These are phyloP conservation scores for Tylopilus sp. DNA, from an alignment of 768 basidiomycete genomes.

Conservation along the genomic window DNA sequence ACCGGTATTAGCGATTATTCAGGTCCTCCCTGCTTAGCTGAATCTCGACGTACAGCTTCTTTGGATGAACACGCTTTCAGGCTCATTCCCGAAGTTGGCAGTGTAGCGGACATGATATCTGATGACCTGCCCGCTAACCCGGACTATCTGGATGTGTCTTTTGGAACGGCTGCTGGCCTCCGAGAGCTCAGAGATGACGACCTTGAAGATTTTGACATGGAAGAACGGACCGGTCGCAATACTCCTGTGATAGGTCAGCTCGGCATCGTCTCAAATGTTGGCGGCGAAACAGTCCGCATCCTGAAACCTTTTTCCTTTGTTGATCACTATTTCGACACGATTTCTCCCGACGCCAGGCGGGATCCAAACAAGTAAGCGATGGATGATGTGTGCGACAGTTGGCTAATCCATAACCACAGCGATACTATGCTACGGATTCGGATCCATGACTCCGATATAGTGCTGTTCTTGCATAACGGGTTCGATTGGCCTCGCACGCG, in stretches of 20 bases:
- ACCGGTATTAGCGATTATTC: slow-evolving; percentile 24
- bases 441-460: slow-evolving; percentile 58
- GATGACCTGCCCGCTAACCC: slow-evolving; percentile 90
- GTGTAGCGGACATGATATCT: slow-evolving; percentile 80
- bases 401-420: slow-evolving; percentile 33
- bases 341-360: slow-evolving; percentile 53
- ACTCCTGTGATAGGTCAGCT: slow-evolving; percentile 29
- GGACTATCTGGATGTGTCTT: slow-evolving; percentile 84
- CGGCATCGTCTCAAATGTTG: slow-evolving; percentile 55
- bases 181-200: slow-evolving; percentile 72
- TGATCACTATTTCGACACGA: slow-evolving; percentile 70
- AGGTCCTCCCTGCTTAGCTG: neutral
- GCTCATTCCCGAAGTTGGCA: slow-evolving; percentile 68
- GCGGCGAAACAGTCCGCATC: slow-evolving; percentile 85
- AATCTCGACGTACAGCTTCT: slow-evolving; percentile 44
- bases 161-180: slow-evolving; percentile 73
- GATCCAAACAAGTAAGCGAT: slow-evolving; percentile 44
- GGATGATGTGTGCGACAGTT: slow-evolving; percentile 1
- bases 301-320: slow-evolving; percentile 61
- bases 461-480: slow-evolving; percentile 82
- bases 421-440: slow-evolving; percentile 52
- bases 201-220: slow-evolving; percentile 58
- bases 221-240: slow-evolving; percentile 15
- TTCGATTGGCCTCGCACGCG: slow-evolving; percentile 93
- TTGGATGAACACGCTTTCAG: slow-evolving; percentile 84